Evolutionary conservation across 2,329 filamentous ascomycete species (phyloP), one percentile per base, ranked within the genome.

Genomic region (Verticillium dahliae): DNA sequence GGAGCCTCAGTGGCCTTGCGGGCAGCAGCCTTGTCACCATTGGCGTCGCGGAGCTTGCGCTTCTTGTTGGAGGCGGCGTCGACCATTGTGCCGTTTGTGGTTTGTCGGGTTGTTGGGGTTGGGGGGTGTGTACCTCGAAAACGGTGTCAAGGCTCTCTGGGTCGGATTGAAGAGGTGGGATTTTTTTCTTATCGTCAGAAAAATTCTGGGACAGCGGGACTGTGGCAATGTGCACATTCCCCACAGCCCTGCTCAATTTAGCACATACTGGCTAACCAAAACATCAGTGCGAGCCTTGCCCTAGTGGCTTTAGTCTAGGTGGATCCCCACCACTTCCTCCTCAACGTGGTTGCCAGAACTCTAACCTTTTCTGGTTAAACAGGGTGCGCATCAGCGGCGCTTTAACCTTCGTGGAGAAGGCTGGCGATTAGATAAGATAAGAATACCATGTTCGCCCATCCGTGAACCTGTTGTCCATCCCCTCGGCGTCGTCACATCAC

Each of bases 11-110:
- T 70, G 62, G 71, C 73, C 66, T 71, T 75, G 61, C 74, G 72
- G 66, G 76, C 78, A 63, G 64, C 56, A 13, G 56, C 60, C 62
- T 73, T 72, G 14, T 61, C 63, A 62, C 67, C 67, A 63, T 71
- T 71, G 60, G 67, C 68, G 57, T 74, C 73, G 68, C 70, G 71
- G 54, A 70, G 69, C 65, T 76, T 76, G 59, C 80, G 75, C 72
- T 81, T 82, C 66, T 80, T 81, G 69, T 67, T 75, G 56, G 45
- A 52, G n/a, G 27, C 27, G 39, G 38, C 39, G 39, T 58, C 57
- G 57, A 58, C 57, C 57, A 58, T 58, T 39, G 15, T 58, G 56
- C 27, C 27, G 33, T 15, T 7, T 41, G 22, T 15, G 41, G 15
- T 31, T 31, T 31, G 57, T 52, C 14, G 33, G 39, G 14, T 31